Conservation (phyloP, 2,329 filamentous ascomycete genomes). For the Aspergillus sp. region DNA sequence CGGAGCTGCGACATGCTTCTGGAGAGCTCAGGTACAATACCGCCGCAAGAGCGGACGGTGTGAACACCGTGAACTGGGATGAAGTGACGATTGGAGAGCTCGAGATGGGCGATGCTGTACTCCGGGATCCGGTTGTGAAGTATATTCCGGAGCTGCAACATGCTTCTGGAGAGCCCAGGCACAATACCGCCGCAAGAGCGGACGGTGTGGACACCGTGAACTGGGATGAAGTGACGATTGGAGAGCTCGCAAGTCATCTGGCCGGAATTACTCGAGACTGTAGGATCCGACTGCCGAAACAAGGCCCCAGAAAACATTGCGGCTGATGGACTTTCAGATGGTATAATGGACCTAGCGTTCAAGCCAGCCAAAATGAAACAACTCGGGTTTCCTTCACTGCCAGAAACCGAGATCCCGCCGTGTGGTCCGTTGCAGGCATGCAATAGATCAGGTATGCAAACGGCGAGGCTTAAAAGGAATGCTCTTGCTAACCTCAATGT, state of each 20-base stretch:
- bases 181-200: constrained; percentile 2
- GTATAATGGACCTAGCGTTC: constrained; percentile 6
- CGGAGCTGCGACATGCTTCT: constrained; percentile 11
- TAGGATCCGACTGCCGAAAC: constrained; percentile 10
- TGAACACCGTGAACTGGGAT: constrained; percentile 22
- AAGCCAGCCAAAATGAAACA: constrained; percentile 1
- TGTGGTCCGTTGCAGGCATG: constrained; percentile 3
- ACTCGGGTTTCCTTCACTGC: neutral
- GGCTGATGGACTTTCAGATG: too few relatives aligned
- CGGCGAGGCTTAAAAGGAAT: neutral
- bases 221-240: constrained; percentile 30
- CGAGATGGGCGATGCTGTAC: constrained; percentile 11
- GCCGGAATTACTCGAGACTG: constrained; percentile 30
- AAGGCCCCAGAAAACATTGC: too few relatives aligned
- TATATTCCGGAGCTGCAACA: constrained; percentile 17
- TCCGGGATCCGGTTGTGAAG: constrained; percentile 13
- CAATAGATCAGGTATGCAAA: neutral
- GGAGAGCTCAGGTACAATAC: constrained; percentile 1
- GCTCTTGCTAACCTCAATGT: neutral
- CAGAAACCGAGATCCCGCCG: constrained; percentile 2
- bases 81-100: constrained; percentile 30
- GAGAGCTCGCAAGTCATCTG: constrained; percentile 29
- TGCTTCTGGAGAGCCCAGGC: constrained; percentile 1
- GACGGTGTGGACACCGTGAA: constrained; percentile 13
- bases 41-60: constrained; percentile 2